These are phyloP conservation scores for Penicillium ucsense DNA, from an alignment of 495 filamentous ascomycete species.

Conservation along the genomic window DNA sequence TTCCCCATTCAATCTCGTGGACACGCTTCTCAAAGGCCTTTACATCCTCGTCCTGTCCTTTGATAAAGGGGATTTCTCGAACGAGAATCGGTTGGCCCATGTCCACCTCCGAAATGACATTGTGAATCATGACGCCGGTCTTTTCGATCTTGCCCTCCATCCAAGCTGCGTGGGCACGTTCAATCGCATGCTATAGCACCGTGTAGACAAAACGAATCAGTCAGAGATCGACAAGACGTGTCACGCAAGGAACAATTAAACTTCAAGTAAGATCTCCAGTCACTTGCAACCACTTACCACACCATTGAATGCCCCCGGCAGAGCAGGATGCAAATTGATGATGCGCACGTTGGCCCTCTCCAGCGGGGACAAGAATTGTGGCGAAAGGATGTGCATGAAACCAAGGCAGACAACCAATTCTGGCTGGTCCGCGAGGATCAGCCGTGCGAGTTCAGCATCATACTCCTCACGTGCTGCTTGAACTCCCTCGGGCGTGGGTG, in stretches of 20 bases:
- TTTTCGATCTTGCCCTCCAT: constrained; percentile 59
- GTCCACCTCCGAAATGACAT: constrained; percentile 79
- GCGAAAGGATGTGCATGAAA: constrained; percentile 50
- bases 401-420: constrained; percentile 57
- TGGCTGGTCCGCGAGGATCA: constrained; percentile 58
- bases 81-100: constrained; percentile 66
- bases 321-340: constrained; percentile 81
- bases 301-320: constrained; percentile 70
- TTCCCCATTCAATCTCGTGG: constrained; percentile 58
- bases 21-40: constrained; percentile 60
- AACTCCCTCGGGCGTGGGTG: constrained; percentile 32
- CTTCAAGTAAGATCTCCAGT: too few species aligned
- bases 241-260: too few species aligned
- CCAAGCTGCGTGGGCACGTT: constrained; percentile 68
- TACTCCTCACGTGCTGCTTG: constrained; percentile 55
- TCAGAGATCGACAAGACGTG: too few species aligned
- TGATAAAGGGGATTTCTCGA: constrained; percentile 57
- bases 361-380: constrained; percentile 57
- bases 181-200: constrained; percentile 49
- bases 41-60: constrained; percentile 51
- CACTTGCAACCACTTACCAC: constrained; percentile 30
- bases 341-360: constrained; percentile 49
- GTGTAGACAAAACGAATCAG: too few species aligned
- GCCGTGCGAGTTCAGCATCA: constrained; percentile 67
- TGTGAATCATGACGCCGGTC: constrained; percentile 92